Evolutionary conservation across 106 monocot genomes (phyloP).

Genomic region (Dendrobium catenatum): DNA sequence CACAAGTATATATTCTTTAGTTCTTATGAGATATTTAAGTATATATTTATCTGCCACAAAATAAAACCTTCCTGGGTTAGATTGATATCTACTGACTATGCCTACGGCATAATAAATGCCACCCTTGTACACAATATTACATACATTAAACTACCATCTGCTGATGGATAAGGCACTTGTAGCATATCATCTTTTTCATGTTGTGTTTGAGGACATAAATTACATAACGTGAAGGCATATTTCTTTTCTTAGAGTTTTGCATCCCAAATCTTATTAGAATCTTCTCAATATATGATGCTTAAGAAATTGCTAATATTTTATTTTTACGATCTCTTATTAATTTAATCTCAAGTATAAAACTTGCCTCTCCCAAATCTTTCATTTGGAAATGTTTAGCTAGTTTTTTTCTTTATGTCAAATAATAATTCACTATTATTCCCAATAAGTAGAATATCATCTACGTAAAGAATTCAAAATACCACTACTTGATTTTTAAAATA

Average conservation of each 20-base stretch:
- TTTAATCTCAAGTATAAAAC: neutral
- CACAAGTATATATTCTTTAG: neutral
- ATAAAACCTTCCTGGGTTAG: neutral
- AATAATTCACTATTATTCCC: too few relatives aligned
- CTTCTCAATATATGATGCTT: slow-evolving; percentile 1
- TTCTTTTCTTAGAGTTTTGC: slow-evolving; percentile 4
- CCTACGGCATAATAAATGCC: neutral
- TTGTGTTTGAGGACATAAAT: neutral
- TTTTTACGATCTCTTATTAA: neutral
- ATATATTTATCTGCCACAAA: neutral
- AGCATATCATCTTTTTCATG: neutral
- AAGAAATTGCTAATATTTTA: neutral
- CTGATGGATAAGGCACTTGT: neutral
- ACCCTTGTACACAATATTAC: neutral
- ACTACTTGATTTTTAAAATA: too few relatives aligned
- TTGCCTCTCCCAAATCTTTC: neutral
- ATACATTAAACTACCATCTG: neutral
- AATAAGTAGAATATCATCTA: too few relatives aligned
- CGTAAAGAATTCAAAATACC: too few relatives aligned
- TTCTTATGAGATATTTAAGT: slow-evolving; percentile 5
- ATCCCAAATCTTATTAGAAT: neutral
- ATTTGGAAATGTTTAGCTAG: neutral
- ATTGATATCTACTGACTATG: neutral
- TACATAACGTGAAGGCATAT: neutral
- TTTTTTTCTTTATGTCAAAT: too few relatives aligned